Evolutionary conservation across 2,329 filamentous ascomycete species (phyloP).

Genomic region (Aspergillus pseudonomiae): DNA sequence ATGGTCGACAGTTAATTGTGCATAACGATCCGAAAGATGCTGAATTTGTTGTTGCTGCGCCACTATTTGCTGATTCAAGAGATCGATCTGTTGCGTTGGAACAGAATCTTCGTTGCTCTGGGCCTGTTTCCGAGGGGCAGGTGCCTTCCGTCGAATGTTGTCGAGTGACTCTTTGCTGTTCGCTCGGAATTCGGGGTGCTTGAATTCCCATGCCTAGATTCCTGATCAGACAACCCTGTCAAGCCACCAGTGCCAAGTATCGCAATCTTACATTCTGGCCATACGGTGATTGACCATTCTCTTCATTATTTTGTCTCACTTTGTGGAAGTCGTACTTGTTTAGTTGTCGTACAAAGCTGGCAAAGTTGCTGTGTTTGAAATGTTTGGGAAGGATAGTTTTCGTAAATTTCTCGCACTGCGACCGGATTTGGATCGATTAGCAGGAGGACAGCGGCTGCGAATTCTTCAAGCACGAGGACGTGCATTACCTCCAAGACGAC

Average conservation of each 20-base stretch:
- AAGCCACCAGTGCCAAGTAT: not conserved
- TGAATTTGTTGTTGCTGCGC: conserved; percentile 93
- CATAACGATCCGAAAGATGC: conserved; percentile 79
- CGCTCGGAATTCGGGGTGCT: conserved; percentile 92
- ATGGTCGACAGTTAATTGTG: conserved; percentile 71
- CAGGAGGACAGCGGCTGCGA: conserved; percentile 10
- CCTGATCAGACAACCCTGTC: conserved; percentile 14
- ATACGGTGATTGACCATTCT: conserved; percentile 78
- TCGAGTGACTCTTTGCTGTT: conserved; percentile 96
- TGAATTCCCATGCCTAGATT: conserved; percentile 86
- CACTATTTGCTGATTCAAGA: conserved; percentile 83
- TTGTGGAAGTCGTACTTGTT: conserved; percentile 99
- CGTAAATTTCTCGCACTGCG: conserved; percentile 94
- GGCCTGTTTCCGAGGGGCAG: conserved; percentile 77
- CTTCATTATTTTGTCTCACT: conserved; percentile 87
- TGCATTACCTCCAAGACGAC: conserved; percentile 85
- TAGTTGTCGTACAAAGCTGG: conserved; percentile 90
- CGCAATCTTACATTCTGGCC: conserved; percentile 66
- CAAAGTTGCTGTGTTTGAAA: conserved; percentile 99
- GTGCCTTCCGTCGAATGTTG: conserved; percentile 94
- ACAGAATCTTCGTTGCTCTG: conserved; percentile 72
- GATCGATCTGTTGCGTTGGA: conserved; percentile 82
- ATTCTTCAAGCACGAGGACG: conserved; percentile 11
- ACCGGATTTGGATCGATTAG: conserved; percentile 20
- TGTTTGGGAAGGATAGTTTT: conserved; percentile 96